phyloP scores from a whole-genome alignment of 1,284 basidiomycete genomes.

The Neotropicomus parvogracilis region DNA sequence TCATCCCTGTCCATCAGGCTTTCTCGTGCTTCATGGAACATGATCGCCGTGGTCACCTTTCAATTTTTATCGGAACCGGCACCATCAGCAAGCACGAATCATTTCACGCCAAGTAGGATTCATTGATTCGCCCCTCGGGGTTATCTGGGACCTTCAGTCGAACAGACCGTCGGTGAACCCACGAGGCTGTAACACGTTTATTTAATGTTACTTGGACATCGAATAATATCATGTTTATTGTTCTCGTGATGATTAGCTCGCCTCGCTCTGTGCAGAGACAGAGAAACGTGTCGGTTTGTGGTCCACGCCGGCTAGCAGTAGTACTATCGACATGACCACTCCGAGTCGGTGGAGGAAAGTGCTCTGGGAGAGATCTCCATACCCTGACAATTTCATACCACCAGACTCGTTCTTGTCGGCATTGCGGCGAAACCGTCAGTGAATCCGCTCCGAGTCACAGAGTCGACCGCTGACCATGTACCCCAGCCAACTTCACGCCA shows the following conservation, averaged over 20 bases:
- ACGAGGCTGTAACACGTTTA: slow-evolving; percentile 35
- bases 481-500: slow-evolving; percentile 68
- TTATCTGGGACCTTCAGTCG: slow-evolving; percentile 24
- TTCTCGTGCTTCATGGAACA: slow-evolving; percentile 34
- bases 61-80: slow-evolving; percentile 36
- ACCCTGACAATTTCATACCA: slow-evolving; percentile 87
- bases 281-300: too few relatives aligned
- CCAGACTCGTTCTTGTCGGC: slow-evolving; percentile 74
- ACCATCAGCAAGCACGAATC: slow-evolving; percentile 22
- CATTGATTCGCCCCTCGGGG: slow-evolving; percentile 34
- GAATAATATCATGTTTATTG: slow-evolving; percentile 21
- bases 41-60: slow-evolving; percentile 32
- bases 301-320: background rate
- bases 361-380: slow-evolving; percentile 79
- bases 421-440: slow-evolving; percentile 74
- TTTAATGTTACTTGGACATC: slow-evolving; percentile 29
- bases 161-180: slow-evolving; percentile 23
- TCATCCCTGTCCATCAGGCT: slow-evolving; percentile 33
- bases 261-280: background rate
- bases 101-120: slow-evolving; percentile 25
- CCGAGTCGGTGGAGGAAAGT: slow-evolving; percentile 65
- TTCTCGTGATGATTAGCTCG: slow-evolving; percentile 24
- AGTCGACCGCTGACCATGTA: slow-evolving; percentile 16
- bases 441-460: slow-evolving; percentile 6
- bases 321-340: slow-evolving; percentile 5